phyloP scores from a whole-genome alignment of 2,329 filamentous ascomycete species.

The Beauveria scarabaeidicola region DNA sequence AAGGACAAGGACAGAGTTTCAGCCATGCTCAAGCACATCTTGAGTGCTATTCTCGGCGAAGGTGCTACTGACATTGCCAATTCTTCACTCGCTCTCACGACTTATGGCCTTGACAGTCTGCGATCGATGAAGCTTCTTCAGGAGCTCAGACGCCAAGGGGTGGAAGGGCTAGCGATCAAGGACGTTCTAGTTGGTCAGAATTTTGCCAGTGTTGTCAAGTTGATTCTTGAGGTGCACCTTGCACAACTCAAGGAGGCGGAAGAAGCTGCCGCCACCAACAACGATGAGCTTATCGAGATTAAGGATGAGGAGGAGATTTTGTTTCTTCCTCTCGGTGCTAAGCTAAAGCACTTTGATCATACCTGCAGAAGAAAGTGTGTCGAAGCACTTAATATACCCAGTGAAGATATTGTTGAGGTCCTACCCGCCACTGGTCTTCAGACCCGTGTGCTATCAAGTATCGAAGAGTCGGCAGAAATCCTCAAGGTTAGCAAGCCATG shows the following conservation, averaged over 20 bases:
- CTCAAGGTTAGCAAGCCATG: conserved; percentile 8
- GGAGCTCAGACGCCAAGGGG: conserved; percentile 5
- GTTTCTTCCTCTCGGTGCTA: conserved; percentile 4
- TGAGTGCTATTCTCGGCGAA: conserved; percentile 2
- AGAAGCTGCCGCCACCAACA: neutral
- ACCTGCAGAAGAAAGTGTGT: conserved; percentile 7
- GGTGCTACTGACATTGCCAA: neutral
- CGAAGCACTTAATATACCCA: conserved; percentile 8
- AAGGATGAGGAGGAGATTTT: conserved; percentile 11
- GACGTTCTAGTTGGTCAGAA: conserved; percentile 6
- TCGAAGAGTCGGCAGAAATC: conserved; percentile 7
- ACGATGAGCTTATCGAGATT: conserved; percentile 7
- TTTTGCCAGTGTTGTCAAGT: conserved; percentile 3
- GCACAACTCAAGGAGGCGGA: conserved; percentile 1
- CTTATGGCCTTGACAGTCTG: conserved; percentile 7
- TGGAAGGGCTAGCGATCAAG: conserved; percentile 7
- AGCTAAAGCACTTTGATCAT: conserved; percentile 10
- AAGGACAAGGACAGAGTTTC: neutral
- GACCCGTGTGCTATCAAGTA: conserved; percentile 7
- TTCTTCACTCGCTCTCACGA: neutral
- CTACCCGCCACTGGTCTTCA: conserved; percentile 10
- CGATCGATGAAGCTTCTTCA: conserved; percentile 9
- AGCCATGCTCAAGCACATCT: conserved; percentile 3
- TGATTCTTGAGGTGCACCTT: neutral
- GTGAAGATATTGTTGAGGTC: conserved; percentile 7